Percentiles rank a stretch among this genome's conserved stretches.
Conservation (phyloP, 148 eudicot species). For the Vaccinium corymbosum region DNA sequence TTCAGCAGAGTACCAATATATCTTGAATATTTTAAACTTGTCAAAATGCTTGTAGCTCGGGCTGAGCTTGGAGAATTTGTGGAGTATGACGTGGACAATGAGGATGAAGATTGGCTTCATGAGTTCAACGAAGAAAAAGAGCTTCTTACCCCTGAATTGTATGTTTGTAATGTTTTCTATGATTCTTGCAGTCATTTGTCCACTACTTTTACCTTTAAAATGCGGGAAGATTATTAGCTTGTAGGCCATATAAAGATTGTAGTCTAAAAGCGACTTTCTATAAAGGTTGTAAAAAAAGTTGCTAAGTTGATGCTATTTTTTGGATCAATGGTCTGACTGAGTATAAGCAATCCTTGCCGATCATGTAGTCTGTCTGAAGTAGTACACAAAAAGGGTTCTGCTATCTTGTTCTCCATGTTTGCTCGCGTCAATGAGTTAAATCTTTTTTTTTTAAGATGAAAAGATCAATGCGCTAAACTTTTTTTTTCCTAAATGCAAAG, state of each 20-base stretch:
- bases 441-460: no score
- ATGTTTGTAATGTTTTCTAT: constrained; percentile 33
- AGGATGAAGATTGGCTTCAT: constrained; percentile 95
- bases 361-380: neutral
- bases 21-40: constrained; percentile 12
- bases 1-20: neutral
- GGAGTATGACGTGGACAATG: constrained; percentile 93
- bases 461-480: no score
- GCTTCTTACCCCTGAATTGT: constrained; percentile 72
- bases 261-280: neutral
- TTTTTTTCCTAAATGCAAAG: no score
- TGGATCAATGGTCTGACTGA: neutral
- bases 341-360: neutral
- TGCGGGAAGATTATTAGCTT: neutral
- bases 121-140: constrained; percentile 63
- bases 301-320: neutral
- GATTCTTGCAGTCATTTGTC: neutral
- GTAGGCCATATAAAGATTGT: neutral
- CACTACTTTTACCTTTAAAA: neutral
- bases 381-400: neutral
- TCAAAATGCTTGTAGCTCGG: constrained; percentile 54
- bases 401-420: neutral
- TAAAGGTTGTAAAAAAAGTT: neutral
- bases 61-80: constrained; percentile 94
- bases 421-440: neutral